Percentiles rank a stretch among this genome's conserved stretches.
Conservation (phyloP, 1,139 yeast species). For the Taiozyma onychis region DNA sequence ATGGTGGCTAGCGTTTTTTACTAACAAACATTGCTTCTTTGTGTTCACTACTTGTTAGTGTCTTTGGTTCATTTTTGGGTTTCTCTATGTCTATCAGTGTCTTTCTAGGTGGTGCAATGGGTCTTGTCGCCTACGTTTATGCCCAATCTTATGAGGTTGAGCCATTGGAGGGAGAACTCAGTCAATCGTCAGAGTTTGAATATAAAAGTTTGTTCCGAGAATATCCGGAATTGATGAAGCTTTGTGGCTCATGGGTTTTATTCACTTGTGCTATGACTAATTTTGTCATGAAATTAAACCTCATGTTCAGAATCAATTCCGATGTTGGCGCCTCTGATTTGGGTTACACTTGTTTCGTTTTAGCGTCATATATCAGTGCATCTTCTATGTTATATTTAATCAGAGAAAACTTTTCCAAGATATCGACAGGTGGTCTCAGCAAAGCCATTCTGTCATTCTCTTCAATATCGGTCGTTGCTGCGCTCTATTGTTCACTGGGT, state of each 20-base stretch:
- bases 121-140: background rate
- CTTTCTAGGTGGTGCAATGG: background rate
- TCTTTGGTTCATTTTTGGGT: background rate
- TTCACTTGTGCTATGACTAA: conserved; percentile 3
- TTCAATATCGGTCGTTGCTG: background rate
- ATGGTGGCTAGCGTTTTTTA: background rate
- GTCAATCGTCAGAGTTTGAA: background rate
- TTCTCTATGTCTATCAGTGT: background rate
- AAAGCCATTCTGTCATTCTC: background rate
- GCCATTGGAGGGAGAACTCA: background rate
- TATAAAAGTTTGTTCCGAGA: background rate
- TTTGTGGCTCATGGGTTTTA: background rate
- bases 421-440: background rate
- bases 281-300: conserved; percentile 2
- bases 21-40: background rate
- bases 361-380: background rate
- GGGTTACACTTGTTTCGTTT: background rate
- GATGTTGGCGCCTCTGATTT: background rate
- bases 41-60: background rate
- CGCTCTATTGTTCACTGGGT: background rate
- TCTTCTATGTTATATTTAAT: background rate
- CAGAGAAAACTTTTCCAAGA: background rate
- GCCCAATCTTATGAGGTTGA: background rate
- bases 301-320: background rate
- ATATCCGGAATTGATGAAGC: background rate